Conservation (phyloP, 2,329 filamentous ascomycete species). For the Nemania abortiva region DNA sequence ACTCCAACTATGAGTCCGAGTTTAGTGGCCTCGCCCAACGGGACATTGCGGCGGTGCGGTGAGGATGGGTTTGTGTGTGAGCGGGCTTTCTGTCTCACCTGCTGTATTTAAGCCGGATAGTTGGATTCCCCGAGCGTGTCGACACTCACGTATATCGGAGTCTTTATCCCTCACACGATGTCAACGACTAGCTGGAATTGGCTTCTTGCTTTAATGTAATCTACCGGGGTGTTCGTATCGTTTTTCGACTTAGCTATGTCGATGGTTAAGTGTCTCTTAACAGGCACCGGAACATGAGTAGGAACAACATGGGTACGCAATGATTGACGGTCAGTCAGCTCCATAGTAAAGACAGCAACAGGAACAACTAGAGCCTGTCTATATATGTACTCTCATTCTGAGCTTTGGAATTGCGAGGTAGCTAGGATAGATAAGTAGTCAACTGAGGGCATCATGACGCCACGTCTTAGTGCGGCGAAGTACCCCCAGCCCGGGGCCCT, state of each 20-base stretch:
- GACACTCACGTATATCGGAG: too few species aligned
- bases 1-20: slow-evolving; percentile 37
- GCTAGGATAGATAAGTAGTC: background rate
- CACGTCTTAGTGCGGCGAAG: background rate
- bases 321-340: background rate
- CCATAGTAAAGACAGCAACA: background rate
- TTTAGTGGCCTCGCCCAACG: slow-evolving; percentile 29
- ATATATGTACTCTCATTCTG: background rate
- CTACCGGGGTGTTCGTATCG: background rate
- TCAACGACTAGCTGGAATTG: background rate
- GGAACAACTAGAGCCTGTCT: background rate
- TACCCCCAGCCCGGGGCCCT: too few species aligned
- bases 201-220: background rate
- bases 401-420: background rate
- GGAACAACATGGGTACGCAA: background rate
- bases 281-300: background rate
- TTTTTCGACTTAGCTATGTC: background rate
- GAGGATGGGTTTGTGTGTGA: slow-evolving; percentile 67
- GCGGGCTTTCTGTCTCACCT: slow-evolving; percentile 71
- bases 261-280: background rate
- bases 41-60: slow-evolving; percentile 57
- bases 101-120: slow-evolving; percentile 53
- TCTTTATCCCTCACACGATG: background rate
- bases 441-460: background rate
- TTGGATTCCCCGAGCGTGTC: background rate